These are phyloP conservation scores for Boletus reticulatus DNA, from an alignment of 768 basidiomycete genomes.

Conservation along the genomic window DNA sequence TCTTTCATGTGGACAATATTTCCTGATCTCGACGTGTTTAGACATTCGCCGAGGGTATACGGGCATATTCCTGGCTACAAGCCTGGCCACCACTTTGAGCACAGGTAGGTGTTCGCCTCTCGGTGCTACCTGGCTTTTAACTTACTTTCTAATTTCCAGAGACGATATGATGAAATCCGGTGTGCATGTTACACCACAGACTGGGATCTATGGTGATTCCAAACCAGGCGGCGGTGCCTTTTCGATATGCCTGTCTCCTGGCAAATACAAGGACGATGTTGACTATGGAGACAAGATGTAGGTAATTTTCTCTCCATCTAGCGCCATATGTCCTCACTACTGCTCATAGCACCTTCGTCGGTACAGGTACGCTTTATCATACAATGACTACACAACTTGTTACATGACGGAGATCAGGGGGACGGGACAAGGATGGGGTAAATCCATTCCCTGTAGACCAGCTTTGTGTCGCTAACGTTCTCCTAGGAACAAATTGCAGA, in stretches of 20 bases:
- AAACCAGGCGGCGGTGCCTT: not conserved
- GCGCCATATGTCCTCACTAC: not conserved
- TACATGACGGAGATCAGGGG: constrained; percentile 12
- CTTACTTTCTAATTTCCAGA: not conserved
- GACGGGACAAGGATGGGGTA: constrained; percentile 19
- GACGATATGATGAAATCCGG: too few relatives aligned
- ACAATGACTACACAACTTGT: not conserved
- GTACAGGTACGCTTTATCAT: constrained; percentile 24
- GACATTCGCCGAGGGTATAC: not conserved
- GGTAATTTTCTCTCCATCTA: constrained; percentile 3
- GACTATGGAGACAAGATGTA: constrained; percentile 35
- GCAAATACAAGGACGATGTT: not conserved
- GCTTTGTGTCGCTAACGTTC: not conserved
- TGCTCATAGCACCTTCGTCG: constrained; percentile 32
- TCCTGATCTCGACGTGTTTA: not conserved
- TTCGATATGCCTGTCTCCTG: not conserved
- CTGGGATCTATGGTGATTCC: not conserved
- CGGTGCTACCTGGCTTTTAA: not conserved
- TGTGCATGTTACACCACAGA: not conserved
- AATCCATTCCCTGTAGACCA: not conserved
- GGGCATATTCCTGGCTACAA: not conserved
- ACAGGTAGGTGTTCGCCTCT: not conserved
- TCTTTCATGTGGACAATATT: not conserved
- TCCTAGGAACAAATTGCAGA: constrained; percentile 19
- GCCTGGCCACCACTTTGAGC: not conserved